Evolutionary conservation across 2,329 filamentous ascomycete species (phyloP), one percentile per base, ranked within the genome.

Genomic region (Colletotrichum sp.): DNA sequence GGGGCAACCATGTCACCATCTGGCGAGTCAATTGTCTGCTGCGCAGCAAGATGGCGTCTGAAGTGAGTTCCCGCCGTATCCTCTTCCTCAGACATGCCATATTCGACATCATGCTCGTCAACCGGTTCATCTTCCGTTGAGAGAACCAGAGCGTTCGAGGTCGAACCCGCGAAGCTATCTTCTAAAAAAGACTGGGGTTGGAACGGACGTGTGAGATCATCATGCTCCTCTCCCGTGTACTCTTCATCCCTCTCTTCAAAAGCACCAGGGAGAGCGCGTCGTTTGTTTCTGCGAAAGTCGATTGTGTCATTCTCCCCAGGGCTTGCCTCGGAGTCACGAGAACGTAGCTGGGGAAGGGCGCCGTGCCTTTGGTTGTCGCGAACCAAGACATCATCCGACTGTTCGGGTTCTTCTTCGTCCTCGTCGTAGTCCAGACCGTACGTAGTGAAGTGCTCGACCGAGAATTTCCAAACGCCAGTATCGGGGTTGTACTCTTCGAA

Each of bases 381-480:
- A 56, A 55, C 21, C 21, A 43, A 38, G 14, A 43, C 43, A 26
- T 34, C 34, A 13, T 32, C 34, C 24, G 26, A 32, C 68, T 72
- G 62, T n/a, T 74, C 85, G 76, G 89, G 87, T 79, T 91, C 91
- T 9, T 88, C 88, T 62, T 93, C 89, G 66, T 94, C 93, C 32
- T 95, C 93, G 59, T 96, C 94, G 55, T 94, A 95, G 77, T 96
- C 94, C 69, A 98, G 89, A 55, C 94, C 96, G 82, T 99, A 99
- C 2, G 96, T 98, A 2, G 96, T 98, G 84, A 97, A 99, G 84
- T 99, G 97, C 81, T 96, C 93, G n/a, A 99, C 97, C 12, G 89
- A 92, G 86, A 99, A 99, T 16, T 91, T 91, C 97, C 97, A 99
- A 62, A 94, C 90, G 68, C 96, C 97, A 68, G 92, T 96, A 2